Base-by-base conservation (phyloP, 2,329 filamentous ascomycete species). In the Fusarium proliferatum region DNA sequence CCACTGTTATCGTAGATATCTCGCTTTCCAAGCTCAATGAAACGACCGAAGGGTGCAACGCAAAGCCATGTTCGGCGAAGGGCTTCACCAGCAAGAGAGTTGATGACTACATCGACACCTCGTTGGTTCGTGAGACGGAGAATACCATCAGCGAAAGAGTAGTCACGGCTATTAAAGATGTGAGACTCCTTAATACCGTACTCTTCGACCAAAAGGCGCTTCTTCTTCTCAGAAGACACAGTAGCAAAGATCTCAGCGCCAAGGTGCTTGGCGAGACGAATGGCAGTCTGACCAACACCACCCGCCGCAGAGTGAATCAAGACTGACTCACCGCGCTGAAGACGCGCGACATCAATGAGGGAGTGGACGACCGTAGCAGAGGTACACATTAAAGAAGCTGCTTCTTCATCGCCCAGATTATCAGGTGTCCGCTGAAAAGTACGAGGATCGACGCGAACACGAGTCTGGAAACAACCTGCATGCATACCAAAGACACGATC, bases 81-180 rank as follows among this genome's bases (percentile, higher is more conserved):
- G 5, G 66, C 48, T 11, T 82, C 80, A 5, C 81, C 82, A 1
- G 78, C 63, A 0, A 82, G 69, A 1, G 78, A 81, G 63, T 83
- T 83, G 11, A 84, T 69, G 2, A 84, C 74, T 2, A 83, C 61
- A 28, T 84, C 79, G 6, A 84, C 79, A 6, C 83, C 83, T 30
- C 36, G 23, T 30, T 39, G 26, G 23, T 55, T 55, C 2, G 52
- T 55, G 16, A 55, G 52, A 13, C 52, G 52, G 8, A 55, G 52
- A 15, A 55, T 55, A 19, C 52, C 52, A 30, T 55, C 26, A 2
- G 52, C 52, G 4, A 55, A 55, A 1, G 52, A 42, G 26, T 42
- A 55, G 26, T 55, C 52, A 1, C 52, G 52, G 15, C 52, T 55
- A 21, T 55, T 55, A 1, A 55, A 55, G 36, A 55, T 42, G 19